A percentile compares a stretch with the other conserved stretches of the same genome.
Evolutionary conservation across 495 filamentous ascomycete genomes (phyloP).

Genomic region (Amphirosellinia nigrospora): DNA sequence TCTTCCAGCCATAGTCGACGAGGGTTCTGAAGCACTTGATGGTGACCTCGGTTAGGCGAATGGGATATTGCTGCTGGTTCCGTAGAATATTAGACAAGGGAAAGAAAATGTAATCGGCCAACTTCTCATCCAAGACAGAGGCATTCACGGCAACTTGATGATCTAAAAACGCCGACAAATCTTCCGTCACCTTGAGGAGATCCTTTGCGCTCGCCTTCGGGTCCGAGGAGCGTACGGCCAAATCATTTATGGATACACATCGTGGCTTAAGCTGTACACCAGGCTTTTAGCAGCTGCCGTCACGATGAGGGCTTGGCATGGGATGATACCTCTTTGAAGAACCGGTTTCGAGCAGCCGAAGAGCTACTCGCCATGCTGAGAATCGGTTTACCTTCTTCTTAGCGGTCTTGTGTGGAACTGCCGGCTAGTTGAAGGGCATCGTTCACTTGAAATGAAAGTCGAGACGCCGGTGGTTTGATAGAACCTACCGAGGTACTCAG

Average conservation of each 20-base stretch:
- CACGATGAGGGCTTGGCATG: neutral
- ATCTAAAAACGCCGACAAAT: slow-evolving; percentile 59
- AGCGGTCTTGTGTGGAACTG: neutral
- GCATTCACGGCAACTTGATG: slow-evolving; percentile 56
- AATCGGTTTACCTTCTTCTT: slow-evolving; percentile 25
- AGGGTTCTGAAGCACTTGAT: slow-evolving; percentile 75
- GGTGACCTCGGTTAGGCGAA: slow-evolving; percentile 73
- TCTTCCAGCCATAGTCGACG: slow-evolving; percentile 78
- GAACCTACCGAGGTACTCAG: neutral
- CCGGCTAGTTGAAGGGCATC: slow-evolving; percentile 4
- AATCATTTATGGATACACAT: slow-evolving; percentile 80
- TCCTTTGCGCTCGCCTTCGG: slow-evolving; percentile 60
- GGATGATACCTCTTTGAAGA: slow-evolving; percentile 48
- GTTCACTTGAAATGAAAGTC: neutral
- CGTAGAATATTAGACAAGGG: slow-evolving; percentile 88
- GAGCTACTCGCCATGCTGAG: slow-evolving; percentile 33
- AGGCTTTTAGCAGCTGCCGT: slow-evolving; percentile 18
- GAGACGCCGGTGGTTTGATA: neutral
- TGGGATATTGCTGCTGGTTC: slow-evolving; percentile 71
- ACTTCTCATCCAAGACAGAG: slow-evolving; percentile 71
- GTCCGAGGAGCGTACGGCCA: slow-evolving; percentile 65
- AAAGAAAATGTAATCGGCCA: slow-evolving; percentile 95
- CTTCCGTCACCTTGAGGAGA: slow-evolving; percentile 58
- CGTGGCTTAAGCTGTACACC: slow-evolving; percentile 69
- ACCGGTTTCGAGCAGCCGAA: slow-evolving; percentile 43